phyloP scores from a whole-genome alignment of 2,329 filamentous ascomycete genomes.

The Pestalotiopsis sp. region DNA sequence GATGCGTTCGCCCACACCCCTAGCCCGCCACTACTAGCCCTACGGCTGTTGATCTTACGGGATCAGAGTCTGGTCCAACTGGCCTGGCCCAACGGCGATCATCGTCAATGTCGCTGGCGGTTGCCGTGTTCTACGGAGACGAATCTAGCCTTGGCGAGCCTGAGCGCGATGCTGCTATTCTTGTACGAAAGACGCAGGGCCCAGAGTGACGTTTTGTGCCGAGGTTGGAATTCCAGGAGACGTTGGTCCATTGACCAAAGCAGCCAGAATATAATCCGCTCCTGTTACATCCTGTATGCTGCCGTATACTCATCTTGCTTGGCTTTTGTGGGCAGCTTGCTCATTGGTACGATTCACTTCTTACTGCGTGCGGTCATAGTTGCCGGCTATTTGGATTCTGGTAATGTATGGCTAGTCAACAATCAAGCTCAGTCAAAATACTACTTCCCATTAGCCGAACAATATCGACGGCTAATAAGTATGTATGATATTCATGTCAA shows the following conservation, averaged over 20 bases:
- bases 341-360: neutral
- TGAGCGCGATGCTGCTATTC: neutral
- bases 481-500: neutral
- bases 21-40: neutral
- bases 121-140: neutral
- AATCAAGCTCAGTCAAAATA: neutral
- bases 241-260: neutral
- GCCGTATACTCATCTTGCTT: neutral
- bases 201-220: no score
- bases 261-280: no score
- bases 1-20: neutral
- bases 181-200: neutral
- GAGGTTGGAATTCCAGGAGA: neutral
- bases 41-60: neutral
- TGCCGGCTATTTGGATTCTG: neutral
- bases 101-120: neutral
- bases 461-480: neutral
- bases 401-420: neutral
- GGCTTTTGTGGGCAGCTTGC: neutral
- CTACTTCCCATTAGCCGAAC: neutral
- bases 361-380: neutral
- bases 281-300: neutral
- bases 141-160: neutral
- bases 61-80: neutral
- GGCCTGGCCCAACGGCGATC: neutral